Conservation (phyloP, 176 grass and related monocot genomes). For the Ensete glaucum region DNA sequence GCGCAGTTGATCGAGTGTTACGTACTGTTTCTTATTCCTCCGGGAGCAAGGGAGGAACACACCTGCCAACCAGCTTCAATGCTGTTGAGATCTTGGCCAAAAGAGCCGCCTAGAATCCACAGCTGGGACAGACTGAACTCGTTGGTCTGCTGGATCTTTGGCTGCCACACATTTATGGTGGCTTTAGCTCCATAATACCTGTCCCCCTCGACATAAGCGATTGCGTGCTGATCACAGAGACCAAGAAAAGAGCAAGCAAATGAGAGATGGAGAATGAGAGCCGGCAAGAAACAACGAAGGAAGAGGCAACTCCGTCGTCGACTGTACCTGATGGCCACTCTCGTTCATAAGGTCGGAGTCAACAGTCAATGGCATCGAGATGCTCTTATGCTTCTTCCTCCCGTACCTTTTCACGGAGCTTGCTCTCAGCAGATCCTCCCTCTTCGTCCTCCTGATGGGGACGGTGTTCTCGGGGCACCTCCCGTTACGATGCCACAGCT, state of each 20-base stretch:
- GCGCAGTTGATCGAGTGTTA: neutral
- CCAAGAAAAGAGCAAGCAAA: neutral
- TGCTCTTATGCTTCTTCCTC: constrained; percentile 46
- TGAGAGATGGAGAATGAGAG: neutral
- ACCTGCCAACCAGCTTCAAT: constrained; percentile 97
- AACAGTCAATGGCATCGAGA: constrained; percentile 38
- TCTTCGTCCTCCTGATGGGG: constrained; percentile 54
- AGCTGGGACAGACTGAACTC: constrained; percentile 90
- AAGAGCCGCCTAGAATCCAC: constrained; percentile 79
- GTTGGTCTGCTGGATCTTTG: constrained; percentile 64
- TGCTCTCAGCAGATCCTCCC: constrained; percentile 54
- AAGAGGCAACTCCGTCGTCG: neutral
- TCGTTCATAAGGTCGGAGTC: constrained; percentile 53
- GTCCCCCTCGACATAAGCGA: constrained; percentile 74
- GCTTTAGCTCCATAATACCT: constrained; percentile 83
- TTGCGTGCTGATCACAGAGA: constrained; percentile 50
- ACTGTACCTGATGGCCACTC: constrained; percentile 63
- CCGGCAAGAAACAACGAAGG: neutral
- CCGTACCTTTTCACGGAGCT: constrained; percentile 54
- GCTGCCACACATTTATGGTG: constrained; percentile 86
- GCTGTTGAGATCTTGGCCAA: constrained; percentile 82
- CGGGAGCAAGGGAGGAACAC: constrained; percentile 9
- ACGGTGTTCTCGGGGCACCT: constrained; percentile 50
- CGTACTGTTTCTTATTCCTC: neutral
- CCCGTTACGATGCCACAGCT: constrained; percentile 60